Evolutionary conservation across 2,329 filamentous ascomycete genomes (phyloP).

Genomic region (Pestalotiopsis sp.): DNA sequence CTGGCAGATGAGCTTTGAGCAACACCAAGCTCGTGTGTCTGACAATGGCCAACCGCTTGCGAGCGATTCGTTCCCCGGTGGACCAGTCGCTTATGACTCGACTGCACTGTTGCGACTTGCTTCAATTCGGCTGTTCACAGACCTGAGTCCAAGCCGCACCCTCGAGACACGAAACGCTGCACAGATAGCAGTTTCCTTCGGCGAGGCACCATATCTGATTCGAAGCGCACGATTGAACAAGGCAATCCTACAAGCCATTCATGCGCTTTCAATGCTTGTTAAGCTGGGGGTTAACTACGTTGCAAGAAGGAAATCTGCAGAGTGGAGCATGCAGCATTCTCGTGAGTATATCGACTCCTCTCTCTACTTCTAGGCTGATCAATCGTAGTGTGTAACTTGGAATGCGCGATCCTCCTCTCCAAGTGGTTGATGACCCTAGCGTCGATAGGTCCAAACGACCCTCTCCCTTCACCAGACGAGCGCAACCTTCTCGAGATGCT

Average conservation of each 20-base stretch:
- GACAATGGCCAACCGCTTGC: conserved; percentile 48
- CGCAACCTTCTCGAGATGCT: conserved; percentile 58
- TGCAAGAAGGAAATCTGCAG: conserved; percentile 60
- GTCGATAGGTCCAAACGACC: conserved; percentile 51
- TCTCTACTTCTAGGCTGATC: conserved; percentile 22
- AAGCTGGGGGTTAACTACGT: conserved; percentile 66
- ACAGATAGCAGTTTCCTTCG: conserved; percentile 63
- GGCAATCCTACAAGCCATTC: conserved; percentile 68
- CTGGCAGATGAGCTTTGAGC: conserved; percentile 63
- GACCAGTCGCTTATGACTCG: conserved; percentile 68
- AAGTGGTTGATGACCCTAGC: conserved; percentile 63
- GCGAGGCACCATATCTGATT: conserved; percentile 58
- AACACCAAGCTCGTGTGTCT: conserved; percentile 53
- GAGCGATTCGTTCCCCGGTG: conserved; percentile 55
- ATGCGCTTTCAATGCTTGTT: conserved; percentile 68
- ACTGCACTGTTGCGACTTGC: conserved; percentile 62
- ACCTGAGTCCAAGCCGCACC: conserved; percentile 63
- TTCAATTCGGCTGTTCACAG: conserved; percentile 67
- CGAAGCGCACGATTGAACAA: conserved; percentile 63
- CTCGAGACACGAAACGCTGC: conserved; percentile 67
- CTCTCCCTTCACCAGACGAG: conserved; percentile 54
- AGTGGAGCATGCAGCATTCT: conserved; percentile 67
- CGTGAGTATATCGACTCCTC: conserved; percentile 41
- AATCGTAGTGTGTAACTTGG: conserved; percentile 58
- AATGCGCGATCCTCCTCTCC: conserved; percentile 62